Evolutionary conservation across 495 filamentous ascomycete species (phyloP), one percentile per base, ranked within the genome.

Genomic region (Podospora didyma): DNA sequence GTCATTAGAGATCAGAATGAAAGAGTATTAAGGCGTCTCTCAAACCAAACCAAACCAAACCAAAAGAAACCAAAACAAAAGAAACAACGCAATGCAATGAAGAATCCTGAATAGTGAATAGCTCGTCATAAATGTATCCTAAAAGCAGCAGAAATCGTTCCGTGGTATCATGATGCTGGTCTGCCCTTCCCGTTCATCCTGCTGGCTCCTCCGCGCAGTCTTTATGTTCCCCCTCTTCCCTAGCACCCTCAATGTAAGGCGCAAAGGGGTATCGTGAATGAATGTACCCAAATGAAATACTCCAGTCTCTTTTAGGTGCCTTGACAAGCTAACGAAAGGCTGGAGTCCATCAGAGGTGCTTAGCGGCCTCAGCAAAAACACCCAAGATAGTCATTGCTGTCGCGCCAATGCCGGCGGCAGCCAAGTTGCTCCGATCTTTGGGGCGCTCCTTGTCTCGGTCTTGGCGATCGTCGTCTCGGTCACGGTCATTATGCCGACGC

Each of bases 311-410:
- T 9, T 9, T n/a, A n/a, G n/a, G n/a, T n/a, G n/a, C n/a, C n/a
- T n/a, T n/a, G n/a, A n/a, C n/a, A n/a, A n/a, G n/a, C n/a, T n/a
- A n/a, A n/a, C n/a, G 26, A 31, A 3, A 31, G 3, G 26, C 9
- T 42, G n/a, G 20, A 31, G 19, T 10, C 12, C 3, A 34, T 65
- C 56, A 68, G 11, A 69, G 53, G 49, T 67, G 56, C 3, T 64
- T 61, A 14, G 77, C 74, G 19, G 79, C 80, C 59, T 81, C 78
- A 9, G 73, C 70, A 46, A 83, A 51, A 17, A 82, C 76, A 56
- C 74, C 75, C 49, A 83, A 46, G 63, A 82, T 66, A 16, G 74
- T 77, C 9, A 70, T 77, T 0, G 79, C 78, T 2, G 79, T 78
- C 1, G 79, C 75, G 17, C 80, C 78, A 12, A 83, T 72, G 0